A percentile compares a stretch with the other conserved stretches of the same genome.
Evolutionary conservation across 23 red algal species (phyloP).

Genomic region (Chondrus crispus): DNA sequence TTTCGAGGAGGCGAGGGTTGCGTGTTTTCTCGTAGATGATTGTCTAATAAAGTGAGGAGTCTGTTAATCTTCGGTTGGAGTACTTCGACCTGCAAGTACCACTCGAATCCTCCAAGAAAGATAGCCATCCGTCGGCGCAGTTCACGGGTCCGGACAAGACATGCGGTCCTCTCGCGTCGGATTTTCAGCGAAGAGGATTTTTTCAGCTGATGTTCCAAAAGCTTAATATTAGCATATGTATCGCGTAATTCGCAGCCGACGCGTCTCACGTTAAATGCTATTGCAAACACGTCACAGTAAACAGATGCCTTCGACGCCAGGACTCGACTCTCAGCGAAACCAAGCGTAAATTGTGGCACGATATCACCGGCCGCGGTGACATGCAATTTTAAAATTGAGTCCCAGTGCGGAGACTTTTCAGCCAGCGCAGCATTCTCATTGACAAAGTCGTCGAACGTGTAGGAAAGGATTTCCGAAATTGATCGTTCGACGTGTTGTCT

Average conservation of each 20-base stretch:
- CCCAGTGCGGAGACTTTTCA: background rate
- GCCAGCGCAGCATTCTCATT: background rate
- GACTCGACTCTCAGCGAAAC: conserved; percentile 38
- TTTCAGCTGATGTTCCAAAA: background rate
- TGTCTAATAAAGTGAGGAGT: background rate
- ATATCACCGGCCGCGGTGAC: background rate
- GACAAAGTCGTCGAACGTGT: background rate
- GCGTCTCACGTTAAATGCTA: conserved; percentile 32
- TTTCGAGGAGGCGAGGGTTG: background rate
- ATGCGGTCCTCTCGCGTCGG: background rate
- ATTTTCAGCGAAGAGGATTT: background rate
- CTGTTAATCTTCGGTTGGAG: conserved; percentile 29
- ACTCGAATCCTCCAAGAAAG: conserved; percentile 39
- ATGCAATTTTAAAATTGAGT: conserved; percentile 14
- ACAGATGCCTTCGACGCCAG: conserved; percentile 40
- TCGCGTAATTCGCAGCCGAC: conserved; percentile 33
- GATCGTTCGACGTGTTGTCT: background rate
- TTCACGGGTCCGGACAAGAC: background rate
- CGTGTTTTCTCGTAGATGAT: background rate
- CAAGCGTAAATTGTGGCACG: conserved; percentile 29
- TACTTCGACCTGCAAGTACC: conserved; percentile 41
- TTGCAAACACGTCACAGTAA: conserved; percentile 51
- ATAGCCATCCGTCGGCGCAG: conserved; percentile 42
- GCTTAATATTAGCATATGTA: background rate
- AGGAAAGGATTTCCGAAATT: conserved; percentile 1